Evolutionary conservation across 805 yeast species (phyloP).

Genomic region (Zygosaccharomyces rouxii): DNA sequence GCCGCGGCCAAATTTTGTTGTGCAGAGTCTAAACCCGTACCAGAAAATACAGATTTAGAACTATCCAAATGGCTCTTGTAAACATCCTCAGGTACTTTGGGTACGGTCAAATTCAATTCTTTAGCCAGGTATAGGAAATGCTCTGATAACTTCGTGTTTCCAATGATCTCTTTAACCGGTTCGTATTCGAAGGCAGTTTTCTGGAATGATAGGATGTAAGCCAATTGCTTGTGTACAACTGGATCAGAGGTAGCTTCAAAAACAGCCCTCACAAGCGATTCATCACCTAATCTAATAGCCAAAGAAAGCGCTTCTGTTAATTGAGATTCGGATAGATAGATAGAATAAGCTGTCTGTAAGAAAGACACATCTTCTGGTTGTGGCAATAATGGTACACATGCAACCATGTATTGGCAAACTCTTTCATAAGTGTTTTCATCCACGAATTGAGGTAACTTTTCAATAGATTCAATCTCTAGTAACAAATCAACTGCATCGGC

Average conservation of each 20-base stretch:
- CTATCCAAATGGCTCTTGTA: constrained; percentile 87
- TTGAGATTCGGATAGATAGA: constrained; percentile 73
- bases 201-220: constrained; percentile 82
- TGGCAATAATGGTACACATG: constrained; percentile 93
- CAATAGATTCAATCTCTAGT: constrained; percentile 83
- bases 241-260: constrained; percentile 76
- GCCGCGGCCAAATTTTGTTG: constrained; percentile 92
- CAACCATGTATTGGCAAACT: constrained; percentile 89
- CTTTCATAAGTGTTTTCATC: constrained; percentile 81
- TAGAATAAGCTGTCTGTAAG: constrained; percentile 80
- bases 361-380: constrained; percentile 90
- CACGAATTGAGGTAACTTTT: constrained; percentile 73
- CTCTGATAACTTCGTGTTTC: constrained; percentile 73
- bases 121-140: constrained; percentile 75
- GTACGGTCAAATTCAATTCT: constrained; percentile 83
- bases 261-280: constrained; percentile 67
- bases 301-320: constrained; percentile 85
- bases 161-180: constrained; percentile 77
- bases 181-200: constrained; percentile 73
- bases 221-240: constrained; percentile 81
- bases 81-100: constrained; percentile 92
- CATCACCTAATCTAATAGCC: constrained; percentile 87
- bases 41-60: constrained; percentile 50
- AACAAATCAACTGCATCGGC: constrained; percentile 96
- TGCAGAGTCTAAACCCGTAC: constrained; percentile 70